A percentile compares a stretch with the other conserved stretches of the same genome.
These are phyloP conservation scores for Phalaenopsis aphrodite DNA, from an alignment of 106 monocot genomes.

Conservation along the genomic window DNA sequence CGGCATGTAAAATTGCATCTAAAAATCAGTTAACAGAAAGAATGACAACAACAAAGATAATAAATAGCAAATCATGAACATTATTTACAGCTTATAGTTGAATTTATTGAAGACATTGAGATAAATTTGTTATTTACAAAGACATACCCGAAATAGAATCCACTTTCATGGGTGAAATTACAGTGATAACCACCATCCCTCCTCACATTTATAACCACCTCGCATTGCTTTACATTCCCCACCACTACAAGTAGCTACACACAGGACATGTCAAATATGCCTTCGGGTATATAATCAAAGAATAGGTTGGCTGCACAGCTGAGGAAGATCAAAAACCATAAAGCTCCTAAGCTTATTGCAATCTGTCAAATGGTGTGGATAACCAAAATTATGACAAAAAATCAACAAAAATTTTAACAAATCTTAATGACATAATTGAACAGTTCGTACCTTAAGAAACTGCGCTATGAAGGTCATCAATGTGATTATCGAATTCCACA, in stretches of 20 bases:
- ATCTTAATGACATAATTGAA: neutral
- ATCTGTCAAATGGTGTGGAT: neutral
- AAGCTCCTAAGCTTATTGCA: neutral
- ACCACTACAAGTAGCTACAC: neutral
- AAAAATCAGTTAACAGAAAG: neutral
- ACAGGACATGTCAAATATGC: slow-evolving; percentile 20
- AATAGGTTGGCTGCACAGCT: slow-evolving; percentile 23
- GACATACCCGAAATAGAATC: slow-evolving; percentile 11
- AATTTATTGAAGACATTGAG: neutral
- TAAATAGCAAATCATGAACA: neutral
- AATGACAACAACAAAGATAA: neutral
- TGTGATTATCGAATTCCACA: slow-evolving; percentile 39
- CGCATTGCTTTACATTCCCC: slow-evolving; percentile 8
- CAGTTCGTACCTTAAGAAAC: slow-evolving; percentile 4
- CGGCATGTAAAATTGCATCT: neutral
- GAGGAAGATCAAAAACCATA: slow-evolving; percentile 2
- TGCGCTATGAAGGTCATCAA: slow-evolving; percentile 12
- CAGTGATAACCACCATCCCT: neutral
- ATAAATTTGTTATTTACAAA: slow-evolving; percentile 26
- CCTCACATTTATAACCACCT: slow-evolving; percentile 8
- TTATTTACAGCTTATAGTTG: slow-evolving; percentile 2
- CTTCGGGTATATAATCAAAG: slow-evolving; percentile 28
- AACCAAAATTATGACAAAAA: no score
- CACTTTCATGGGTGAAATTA: neutral
- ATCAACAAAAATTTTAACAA: neutral